Evolutionary conservation across 495 filamentous ascomycete genomes (phyloP).

Genomic region (Talaromyces ruber): DNA sequence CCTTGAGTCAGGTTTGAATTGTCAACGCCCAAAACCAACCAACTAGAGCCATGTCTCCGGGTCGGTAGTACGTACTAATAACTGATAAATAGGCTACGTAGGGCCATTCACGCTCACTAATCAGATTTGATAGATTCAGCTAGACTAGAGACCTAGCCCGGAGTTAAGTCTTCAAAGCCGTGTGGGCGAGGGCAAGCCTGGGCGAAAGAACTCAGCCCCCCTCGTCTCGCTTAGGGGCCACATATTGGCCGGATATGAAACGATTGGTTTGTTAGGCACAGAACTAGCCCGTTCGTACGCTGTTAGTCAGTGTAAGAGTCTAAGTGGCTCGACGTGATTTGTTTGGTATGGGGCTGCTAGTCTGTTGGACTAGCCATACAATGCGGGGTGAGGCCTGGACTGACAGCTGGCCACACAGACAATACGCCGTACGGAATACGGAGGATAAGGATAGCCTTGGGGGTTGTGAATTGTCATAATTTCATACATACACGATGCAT

Average conservation of each 20-base stretch:
- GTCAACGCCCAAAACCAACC: not conserved
- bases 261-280: not conserved
- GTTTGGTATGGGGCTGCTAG: not conserved
- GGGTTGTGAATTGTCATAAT: no score
- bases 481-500: no score
- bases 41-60: not conserved
- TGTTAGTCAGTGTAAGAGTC: not conserved
- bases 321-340: no score
- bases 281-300: not conserved
- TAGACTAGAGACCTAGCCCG: not conserved
- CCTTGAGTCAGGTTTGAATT: no score
- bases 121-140: not conserved
- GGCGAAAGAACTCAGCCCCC: not conserved
- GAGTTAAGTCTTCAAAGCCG: not conserved
- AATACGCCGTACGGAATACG: no score
- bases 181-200: not conserved
- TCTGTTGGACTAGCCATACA: not conserved
- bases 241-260: not conserved
- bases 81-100: not conserved
- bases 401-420: no score
- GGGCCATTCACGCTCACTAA: not conserved
- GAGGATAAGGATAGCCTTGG: not conserved
- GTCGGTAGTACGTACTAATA: not conserved
- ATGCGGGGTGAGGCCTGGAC: not conserved
- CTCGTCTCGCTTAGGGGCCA: not conserved